Base-by-base conservation (phyloP, 805 yeast species). In the Teunomyces lycoperdinae region DNA sequence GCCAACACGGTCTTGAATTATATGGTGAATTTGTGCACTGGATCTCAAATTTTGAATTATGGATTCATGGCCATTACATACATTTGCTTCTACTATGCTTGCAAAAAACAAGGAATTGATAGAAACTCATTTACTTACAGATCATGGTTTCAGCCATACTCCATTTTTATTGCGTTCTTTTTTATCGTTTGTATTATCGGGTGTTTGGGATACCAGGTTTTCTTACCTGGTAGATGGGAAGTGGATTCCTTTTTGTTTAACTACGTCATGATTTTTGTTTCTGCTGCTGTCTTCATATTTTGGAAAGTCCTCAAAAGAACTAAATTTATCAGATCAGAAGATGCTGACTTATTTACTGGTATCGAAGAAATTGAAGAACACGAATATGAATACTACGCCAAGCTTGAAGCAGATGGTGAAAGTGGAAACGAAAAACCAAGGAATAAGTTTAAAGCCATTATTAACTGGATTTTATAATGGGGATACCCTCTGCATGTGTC, bases 191-290 rank as follows among this genome's bases (percentile, higher is more conserved):
- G 77, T 5, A 74, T 49, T 61, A 70, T 48, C 74, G 87, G 87
- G 59, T 79, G 56, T 65, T 80, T 62, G 67, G 96, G 96, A 4
- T 89, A 86, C 67, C 68, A 77, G 2, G 87, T 83, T 1, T 87
- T 89, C 64, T 62, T 83, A 40, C 83, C 83, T 10, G 88, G 86
- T 5, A 60, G 69, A 46, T 88, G 92, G 90, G 63, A 73, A 14
- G 74, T 76, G 14, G 73, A 81, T 49, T 68, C 73, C 7, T 89
- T 89, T 66, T 70, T 87, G 55, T 86, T 81, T 66, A 78, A 79
- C 58, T 89, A 89, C 59, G 70, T 89, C 50, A 84, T 86, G 84
- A 75, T 88, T 9, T 87, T 87, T 49, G 64, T 73, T 14, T 53
- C 63, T 4, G 45, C 64, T 35, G 70, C 58, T 5, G 61, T 66